A percentile compares a stretch with the other conserved stretches of the same genome.
These are phyloP conservation scores for Coemansia guatemalensis DNA, from an alignment of 192 early-diverging fungal genomes.

Conservation along the genomic window DNA sequence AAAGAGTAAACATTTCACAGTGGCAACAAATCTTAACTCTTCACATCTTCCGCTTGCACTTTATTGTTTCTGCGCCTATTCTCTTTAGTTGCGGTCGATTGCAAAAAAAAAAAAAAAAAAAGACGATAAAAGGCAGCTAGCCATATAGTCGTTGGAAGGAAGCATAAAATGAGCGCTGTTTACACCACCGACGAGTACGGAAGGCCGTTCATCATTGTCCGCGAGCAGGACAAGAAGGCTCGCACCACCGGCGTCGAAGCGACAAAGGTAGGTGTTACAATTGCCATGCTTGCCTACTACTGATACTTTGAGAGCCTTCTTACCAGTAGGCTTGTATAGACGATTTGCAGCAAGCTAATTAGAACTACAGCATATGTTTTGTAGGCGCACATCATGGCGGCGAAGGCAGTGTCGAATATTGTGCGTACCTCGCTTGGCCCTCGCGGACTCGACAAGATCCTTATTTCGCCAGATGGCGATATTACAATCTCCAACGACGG, in stretches of 20 bases:
- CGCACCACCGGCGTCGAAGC: constrained; percentile 91
- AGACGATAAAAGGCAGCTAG: no score
- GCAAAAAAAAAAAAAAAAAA: no score
- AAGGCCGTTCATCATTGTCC: constrained; percentile 97
- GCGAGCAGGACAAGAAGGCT: constrained; percentile 93
- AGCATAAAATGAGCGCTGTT: constrained; percentile 61
- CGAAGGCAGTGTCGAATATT: constrained; percentile 95
- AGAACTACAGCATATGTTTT: neutral
- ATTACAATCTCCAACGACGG: constrained; percentile 99
- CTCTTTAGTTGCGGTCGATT: no score
- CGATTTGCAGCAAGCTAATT: no score
- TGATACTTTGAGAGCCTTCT: neutral
- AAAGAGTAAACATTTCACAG: no score
- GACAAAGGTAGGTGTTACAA: constrained; percentile 71
- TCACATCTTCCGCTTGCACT: no score
- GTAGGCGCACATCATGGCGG: constrained; percentile 98
- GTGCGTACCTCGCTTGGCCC: constrained; percentile 98
- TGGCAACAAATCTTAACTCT: no score
- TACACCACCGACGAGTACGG: constrained; percentile 77
- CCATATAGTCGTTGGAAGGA: neutral
- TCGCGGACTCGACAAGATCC: constrained; percentile 98
- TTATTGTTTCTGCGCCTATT: no score
- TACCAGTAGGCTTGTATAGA: no score
- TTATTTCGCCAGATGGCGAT: constrained; percentile 99
- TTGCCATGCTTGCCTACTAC: neutral